Conservation (phyloP, 1,284 basidiomycete genomes). For the Volvariella surrecta region DNA sequence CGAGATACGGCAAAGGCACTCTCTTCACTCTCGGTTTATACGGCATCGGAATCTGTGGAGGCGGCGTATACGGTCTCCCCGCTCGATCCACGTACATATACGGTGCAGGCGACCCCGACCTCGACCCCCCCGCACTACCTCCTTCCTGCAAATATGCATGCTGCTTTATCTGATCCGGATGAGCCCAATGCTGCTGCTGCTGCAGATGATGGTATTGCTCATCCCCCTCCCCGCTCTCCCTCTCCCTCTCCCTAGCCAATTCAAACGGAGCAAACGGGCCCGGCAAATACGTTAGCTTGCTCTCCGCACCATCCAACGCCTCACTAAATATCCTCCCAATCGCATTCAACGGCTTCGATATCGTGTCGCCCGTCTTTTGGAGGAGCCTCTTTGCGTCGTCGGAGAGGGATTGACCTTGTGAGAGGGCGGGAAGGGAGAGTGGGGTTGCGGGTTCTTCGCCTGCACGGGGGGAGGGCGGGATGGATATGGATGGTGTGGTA, state of each 20-base stretch:
- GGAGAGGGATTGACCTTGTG: constrained; percentile 50
- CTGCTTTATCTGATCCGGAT: constrained; percentile 28
- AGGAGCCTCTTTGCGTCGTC: constrained; percentile 78
- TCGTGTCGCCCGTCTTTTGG: constrained; percentile 81
- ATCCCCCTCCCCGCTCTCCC: constrained; percentile 7
- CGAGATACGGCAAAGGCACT: constrained; percentile 27
- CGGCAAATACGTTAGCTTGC: constrained; percentile 45
- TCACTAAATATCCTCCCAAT: constrained; percentile 83
- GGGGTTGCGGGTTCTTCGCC: constrained; percentile 84
- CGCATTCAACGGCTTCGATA: constrained; percentile 82
- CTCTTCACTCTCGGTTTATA: constrained; percentile 66
- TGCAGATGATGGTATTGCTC: constrained; percentile 14
- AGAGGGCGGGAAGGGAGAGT: constrained; percentile 57
- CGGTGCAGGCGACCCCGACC: constrained; percentile 32
- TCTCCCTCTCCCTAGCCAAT: constrained; percentile 27
- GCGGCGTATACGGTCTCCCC: constrained; percentile 22
- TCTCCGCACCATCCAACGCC: constrained; percentile 52
- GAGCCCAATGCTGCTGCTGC: constrained; percentile 23
- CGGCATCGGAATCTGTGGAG: constrained; percentile 43
- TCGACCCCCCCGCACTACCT: constrained; percentile 12
- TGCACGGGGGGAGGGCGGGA: constrained; percentile 32
- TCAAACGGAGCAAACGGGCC: constrained; percentile 59
- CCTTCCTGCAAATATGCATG: constrained; percentile 12
- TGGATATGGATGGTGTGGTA: constrained; percentile 5
- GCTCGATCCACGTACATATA: constrained; percentile 21